These are phyloP conservation scores for Fusarium sp. DNA, from an alignment of 2,329 filamentous ascomycete species.

Conservation along the genomic window DNA sequence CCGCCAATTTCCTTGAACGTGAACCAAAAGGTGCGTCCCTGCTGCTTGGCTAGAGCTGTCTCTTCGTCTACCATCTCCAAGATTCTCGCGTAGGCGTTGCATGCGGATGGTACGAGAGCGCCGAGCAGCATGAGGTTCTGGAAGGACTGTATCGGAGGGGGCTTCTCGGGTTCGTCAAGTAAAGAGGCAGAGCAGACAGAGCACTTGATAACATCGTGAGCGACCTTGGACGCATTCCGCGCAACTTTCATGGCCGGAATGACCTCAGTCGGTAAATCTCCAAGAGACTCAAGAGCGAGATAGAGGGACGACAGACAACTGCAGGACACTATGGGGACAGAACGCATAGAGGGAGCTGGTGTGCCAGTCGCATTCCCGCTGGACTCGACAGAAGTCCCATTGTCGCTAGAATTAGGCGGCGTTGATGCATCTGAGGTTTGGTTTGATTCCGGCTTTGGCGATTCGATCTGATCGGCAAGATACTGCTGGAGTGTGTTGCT, in stretches of 20 bases:
- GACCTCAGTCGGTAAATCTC: slow-evolving; percentile 58
- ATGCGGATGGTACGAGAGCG: slow-evolving; percentile 67
- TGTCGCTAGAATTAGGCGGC: slow-evolving; percentile 37
- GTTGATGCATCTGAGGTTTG: slow-evolving; percentile 35
- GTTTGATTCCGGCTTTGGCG: slow-evolving; percentile 14
- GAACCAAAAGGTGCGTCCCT: slow-evolving; percentile 57
- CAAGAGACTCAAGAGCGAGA: slow-evolving; percentile 62
- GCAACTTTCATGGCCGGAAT: slow-evolving; percentile 60
- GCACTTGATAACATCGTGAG: slow-evolving; percentile 65
- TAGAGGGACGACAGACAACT: slow-evolving; percentile 62
- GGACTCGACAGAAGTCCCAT: slow-evolving; percentile 34
- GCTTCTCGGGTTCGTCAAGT: slow-evolving; percentile 48
- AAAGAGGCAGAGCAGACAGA: slow-evolving; percentile 57
- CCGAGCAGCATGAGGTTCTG: slow-evolving; percentile 70
- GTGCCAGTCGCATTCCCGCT: slow-evolving; percentile 18
- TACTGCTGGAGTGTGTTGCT: slow-evolving; percentile 44
- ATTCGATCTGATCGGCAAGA: slow-evolving; percentile 37
- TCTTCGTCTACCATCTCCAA: slow-evolving; percentile 66
- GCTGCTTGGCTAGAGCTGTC: slow-evolving; percentile 55
- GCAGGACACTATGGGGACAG: slow-evolving; percentile 53
- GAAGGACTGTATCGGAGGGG: slow-evolving; percentile 60
- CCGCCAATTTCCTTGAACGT: slow-evolving; percentile 61
- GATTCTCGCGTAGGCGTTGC: slow-evolving; percentile 67
- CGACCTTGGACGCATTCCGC: slow-evolving; percentile 59
- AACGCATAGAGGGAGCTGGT: slow-evolving; percentile 23